These are phyloP conservation scores for Asterophora parasitica DNA, from an alignment of 768 basidiomycete species.

Conservation along the genomic window DNA sequence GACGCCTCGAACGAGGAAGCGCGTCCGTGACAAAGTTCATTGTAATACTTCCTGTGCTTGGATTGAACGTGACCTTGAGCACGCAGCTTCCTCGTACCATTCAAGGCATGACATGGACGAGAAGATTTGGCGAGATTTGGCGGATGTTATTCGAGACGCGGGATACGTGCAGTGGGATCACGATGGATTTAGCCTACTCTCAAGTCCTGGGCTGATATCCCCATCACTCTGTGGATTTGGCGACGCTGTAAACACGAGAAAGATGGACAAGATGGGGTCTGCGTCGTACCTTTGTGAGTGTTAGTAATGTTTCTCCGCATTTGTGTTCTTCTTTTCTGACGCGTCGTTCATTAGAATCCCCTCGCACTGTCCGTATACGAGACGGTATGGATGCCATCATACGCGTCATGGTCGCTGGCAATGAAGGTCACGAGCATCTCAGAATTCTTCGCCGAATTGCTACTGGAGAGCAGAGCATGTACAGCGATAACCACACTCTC, in stretches of 20 bases:
- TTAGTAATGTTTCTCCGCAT: background rate
- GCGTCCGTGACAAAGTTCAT: no score
- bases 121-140: background rate
- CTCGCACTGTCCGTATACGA: slow-evolving; percentile 11
- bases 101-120: background rate
- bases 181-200: background rate
- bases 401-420: slow-evolving; percentile 11
- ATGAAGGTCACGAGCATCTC: slow-evolving; percentile 20
- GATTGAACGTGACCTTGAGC: no score
- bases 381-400: slow-evolving; percentile 17
- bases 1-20: no score
- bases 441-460: slow-evolving; percentile 19
- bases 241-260: background rate
- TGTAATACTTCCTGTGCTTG: no score
- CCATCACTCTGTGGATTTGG: background rate
- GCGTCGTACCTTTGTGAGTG: background rate
- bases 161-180: background rate
- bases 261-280: background rate
- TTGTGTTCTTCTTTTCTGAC: background rate
- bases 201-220: background rate
- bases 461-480: slow-evolving; percentile 10
- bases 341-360: background rate
- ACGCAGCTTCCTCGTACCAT: no score
- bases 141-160: background rate
- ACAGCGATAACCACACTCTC: slow-evolving; percentile 23